Evolutionary conservation across 2,329 filamentous ascomycete species (phyloP), one percentile per base, ranked within the genome.

Genomic region (Fusarium piperis): DNA sequence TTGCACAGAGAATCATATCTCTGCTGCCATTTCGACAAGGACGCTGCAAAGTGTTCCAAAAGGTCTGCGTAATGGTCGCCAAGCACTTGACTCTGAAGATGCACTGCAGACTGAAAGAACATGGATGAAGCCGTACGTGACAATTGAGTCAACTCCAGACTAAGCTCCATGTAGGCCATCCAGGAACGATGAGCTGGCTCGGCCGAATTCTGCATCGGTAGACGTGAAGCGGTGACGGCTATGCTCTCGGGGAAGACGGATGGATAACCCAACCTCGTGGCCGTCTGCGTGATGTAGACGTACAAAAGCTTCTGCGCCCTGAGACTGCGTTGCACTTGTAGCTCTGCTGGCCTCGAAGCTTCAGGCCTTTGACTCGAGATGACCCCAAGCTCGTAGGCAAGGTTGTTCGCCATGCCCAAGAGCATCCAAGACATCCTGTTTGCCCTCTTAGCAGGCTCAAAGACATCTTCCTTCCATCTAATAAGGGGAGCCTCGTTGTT

Each of bases 371-470:
- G 36, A 18, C 32, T 58, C 3, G 66, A 69, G n/a, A 75, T 57
- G 6, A 76, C 44, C 1, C 68, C 74, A 4, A 76, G 68, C 39
- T 76, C 74, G 13, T 76, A 73, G 2, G 56, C 71, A 2, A 74
- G 59, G 12, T 68, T 73, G 6, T 62, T 70, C 0, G 75, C 75
- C 59, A 74, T 65, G 2, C 75, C 75, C 0, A 77, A 26, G 2
- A 77, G 71, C 75, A 77, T 77, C 75, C 74, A 77, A 1, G 75
- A 77, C 75, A 77, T 77, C 30, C 74, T 65, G 8, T 76, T 74
- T 0, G 75, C 72, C 36, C 75, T 48, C 38, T 76, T 74, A 0
- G 75, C 73, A 2, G 75, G 75, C 11, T 76, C 68, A 36, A 77
- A 77, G 3, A 77, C 75, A 23, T 77, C 75, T 9, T 76, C 69